These are phyloP conservation scores for Plantago ovata DNA, from an alignment of 257 asterid species.

Conservation along the genomic window DNA sequence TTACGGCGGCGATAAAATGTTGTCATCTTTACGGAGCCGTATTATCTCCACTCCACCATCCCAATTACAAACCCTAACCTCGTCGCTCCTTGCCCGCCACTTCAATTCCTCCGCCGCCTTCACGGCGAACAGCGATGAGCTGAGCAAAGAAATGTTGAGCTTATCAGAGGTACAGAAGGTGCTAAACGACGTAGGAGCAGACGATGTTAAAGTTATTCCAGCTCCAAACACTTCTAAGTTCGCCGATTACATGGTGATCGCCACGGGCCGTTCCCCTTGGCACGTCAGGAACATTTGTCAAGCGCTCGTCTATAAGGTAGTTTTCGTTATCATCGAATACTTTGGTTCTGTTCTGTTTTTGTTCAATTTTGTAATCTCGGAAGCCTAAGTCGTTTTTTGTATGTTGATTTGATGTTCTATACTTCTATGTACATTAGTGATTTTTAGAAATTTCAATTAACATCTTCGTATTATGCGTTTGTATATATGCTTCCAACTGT, in stretches of 20 bases:
- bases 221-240: slow-evolving; percentile 60
- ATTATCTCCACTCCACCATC: slow-evolving; percentile 28
- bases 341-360: background rate
- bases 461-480: too few species aligned
- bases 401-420: too few species aligned
- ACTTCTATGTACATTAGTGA: too few species aligned
- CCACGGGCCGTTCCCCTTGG: slow-evolving; percentile 94
- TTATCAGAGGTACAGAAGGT: slow-evolving; percentile 78
- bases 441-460: too few species aligned
- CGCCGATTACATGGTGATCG: slow-evolving; percentile 81
- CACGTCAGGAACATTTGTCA: slow-evolving; percentile 94
- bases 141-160: slow-evolving; percentile 48
- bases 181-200: slow-evolving; percentile 81
- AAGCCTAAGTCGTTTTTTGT: too few species aligned
- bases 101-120: slow-evolving; percentile 31
- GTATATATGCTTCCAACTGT: too few species aligned
- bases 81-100: slow-evolving; percentile 28
- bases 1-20: slow-evolving; percentile 36
- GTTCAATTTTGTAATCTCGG: background rate
- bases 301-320: slow-evolving; percentile 79
- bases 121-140: background rate
- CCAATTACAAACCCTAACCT: slow-evolving; percentile 31
- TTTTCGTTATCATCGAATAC: slow-evolving; percentile 17
- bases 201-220: slow-evolving; percentile 61
- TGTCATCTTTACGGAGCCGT: slow-evolving; percentile 49